Base-by-base conservation (phyloP, 1,284 basidiomycete genomes). In the Fomitopsis pinicola region DNA sequence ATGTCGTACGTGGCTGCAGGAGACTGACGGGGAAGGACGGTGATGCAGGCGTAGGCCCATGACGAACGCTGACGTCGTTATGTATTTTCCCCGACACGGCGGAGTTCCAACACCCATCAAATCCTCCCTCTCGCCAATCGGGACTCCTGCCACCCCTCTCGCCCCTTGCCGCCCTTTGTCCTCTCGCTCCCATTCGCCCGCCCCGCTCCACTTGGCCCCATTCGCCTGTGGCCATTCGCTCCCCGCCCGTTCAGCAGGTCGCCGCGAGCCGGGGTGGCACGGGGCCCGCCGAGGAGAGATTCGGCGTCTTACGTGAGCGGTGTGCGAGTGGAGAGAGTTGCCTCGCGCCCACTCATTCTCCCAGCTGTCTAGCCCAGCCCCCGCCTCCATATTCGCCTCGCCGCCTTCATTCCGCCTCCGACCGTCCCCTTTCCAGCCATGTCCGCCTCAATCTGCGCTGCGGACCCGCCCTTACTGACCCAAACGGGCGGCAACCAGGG, bases 61-160 rank as follows among this genome's bases (percentile, higher is more conserved):
- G 71, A 73, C 72, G 72, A 73, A 68, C 65, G 69, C 72, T 73
- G 72, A 73, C 70, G 70, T 73, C 72, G 72, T 67, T 68, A 66
- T 70, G 70, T 73, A 69, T 70, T 70, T 54, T 70, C 66, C 60
- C 66, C 64, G 63, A 69, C 66, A 66, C 60, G 61, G 71, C 72
- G 72, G 72, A 72, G 71, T 69, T 68, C 68, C 55, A 73, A 68
- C 67, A 44, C 55, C 62, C 64, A 63, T 68, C 69, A 64, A 67
- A 58, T 63, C 36, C 67, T 67, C 66, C 64, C 58, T 65, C 60
- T 64, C 58, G n/a, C 56, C 62, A 38, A 58, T 45, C 53, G 30
- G 40, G 55, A 26, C 45, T 50, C 54, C 60, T 53, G 55, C 42
- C 59, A 46, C 36, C 57, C 52, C 55, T 45, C 53, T 28, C 22